These are phyloP conservation scores for Westerdykella aurantiaca DNA, from an alignment of 2,329 filamentous ascomycete species.

Conservation along the genomic window DNA sequence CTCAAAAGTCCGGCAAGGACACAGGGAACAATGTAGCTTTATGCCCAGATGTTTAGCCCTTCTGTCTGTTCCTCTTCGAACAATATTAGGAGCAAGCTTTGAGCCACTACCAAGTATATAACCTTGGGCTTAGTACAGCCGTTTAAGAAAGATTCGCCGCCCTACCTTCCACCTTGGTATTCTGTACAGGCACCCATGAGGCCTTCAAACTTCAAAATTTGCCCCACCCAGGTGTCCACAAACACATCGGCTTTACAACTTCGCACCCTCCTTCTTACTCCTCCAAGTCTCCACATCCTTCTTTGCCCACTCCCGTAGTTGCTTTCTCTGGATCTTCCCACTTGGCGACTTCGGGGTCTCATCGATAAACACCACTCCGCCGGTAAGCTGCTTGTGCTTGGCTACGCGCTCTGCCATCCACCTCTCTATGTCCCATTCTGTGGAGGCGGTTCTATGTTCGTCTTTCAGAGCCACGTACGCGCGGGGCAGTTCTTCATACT, in stretches of 20 bases:
- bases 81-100: too few species aligned
- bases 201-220: too few species aligned
- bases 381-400: constrained; percentile 38
- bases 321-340: constrained; percentile 32
- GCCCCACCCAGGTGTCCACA: too few species aligned
- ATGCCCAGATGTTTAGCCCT: too few species aligned
- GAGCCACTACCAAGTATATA: too few species aligned
- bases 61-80: too few species aligned
- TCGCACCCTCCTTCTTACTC: constrained; percentile 13
- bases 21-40: too few species aligned
- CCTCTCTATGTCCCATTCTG: constrained; percentile 31
- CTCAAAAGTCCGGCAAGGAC: too few species aligned
- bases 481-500: constrained; percentile 28
- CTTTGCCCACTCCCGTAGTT: constrained; percentile 28
- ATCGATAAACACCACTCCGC: constrained; percentile 32
- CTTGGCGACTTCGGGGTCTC: constrained; percentile 31
- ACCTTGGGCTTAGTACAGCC: too few species aligned
- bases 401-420: constrained; percentile 37
- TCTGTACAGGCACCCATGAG: too few species aligned
- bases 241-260: constrained; percentile 9
- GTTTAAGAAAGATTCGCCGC: too few species aligned
- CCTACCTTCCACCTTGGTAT: too few species aligned
- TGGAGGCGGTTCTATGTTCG: constrained; percentile 20
- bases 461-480: constrained; percentile 32
- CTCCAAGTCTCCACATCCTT: constrained; percentile 16